Base-by-base conservation (phyloP, 805 yeast genomes). In the Kuraishia capsulata region DNA sequence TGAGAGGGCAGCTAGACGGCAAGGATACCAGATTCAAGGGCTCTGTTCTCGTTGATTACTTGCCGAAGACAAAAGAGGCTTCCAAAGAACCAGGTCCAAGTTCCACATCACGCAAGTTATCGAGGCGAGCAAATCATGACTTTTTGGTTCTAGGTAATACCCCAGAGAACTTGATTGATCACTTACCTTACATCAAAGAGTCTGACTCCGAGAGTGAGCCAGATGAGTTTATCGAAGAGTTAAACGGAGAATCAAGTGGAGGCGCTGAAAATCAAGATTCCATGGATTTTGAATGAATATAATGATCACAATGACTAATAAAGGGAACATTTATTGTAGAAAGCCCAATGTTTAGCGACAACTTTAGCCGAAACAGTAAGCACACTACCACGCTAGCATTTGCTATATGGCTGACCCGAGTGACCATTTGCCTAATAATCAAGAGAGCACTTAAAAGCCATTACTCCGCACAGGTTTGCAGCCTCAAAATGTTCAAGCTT, bases 71-170 rank as follows among this genome's bases (percentile, higher is more conserved):
- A 8, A 23, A 11, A 11, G 10, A 8, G 10, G 26, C 17, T 10
- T 34, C 28, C 24, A 14, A 20, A 19, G 19, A 6, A 14, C 29
- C 8, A 14, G 19, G 5, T 8, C 13, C 4, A 23, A 24, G n/a
- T 13, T 16, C 10, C 20, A 43, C 38, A 30, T 46, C 43, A n/a
- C 30, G 43, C 14, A 43, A 44, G n/a, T 42, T 39, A 16, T 39
- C 28, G n/a, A 48, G 26, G 42, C 33, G 49, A 24, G 20, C 54
- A 4, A 42, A 40, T 23, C 47, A 46, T 26, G 62, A 60, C 34
- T 56, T 56, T 38, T 33, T 57, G 11, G 52, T 61, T 14, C 44
- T 50, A 5, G 66, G 64, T 0, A 63, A 64, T 1, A 52, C 62
- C 10, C 64, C 66, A 2, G 62, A 57, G 17, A 50, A 40, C 9